Base-by-base conservation (phyloP, 768 basidiomycete species). In the Lactarius akahatsu region DNA sequence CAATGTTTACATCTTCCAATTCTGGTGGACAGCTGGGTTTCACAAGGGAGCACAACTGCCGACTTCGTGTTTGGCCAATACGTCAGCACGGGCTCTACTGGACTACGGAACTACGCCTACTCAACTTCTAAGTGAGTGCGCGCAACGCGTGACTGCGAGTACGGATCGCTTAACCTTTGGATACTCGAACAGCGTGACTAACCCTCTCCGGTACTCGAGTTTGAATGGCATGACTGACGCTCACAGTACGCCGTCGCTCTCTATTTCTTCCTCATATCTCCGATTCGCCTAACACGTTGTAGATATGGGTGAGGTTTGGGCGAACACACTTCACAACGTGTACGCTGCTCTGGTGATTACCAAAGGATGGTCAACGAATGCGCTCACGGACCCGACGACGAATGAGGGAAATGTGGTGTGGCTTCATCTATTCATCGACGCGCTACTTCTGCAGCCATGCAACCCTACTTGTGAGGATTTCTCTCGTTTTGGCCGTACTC, bases 251-350 rank as follows among this genome's bases (percentile, higher is more conserved):
- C 9, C 57, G n/a, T 20, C 43, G 7, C 6, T 15, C 36, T 23
- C n/a, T 34, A 58, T 32, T 64, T 52, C 54, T 59, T 32, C 28
- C 32, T 3, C 34, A 11, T 30, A 43, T 23, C 16, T 15, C 28
- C 40, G 38, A 32, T 28, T 61, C 61, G 52, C 38, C 38, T 23
- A 61, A 50, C 10, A 34, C 20, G 18, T 36, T 34, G 30, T 38
- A 79, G 79, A 72, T 57, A 85, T 87, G 62, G 87, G 86, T 52
- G 86, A 88, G 72, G 80, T 88, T 62, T 82, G 81, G 81, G 81
- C 81, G 26, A 79, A 81, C 69, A 75, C 80, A 43, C 76, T 82
- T 32, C 73, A 76, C 72, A 75, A 78, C 60, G 73, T 78, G 28
- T 74, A 77, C 62, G 75, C 74, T n/a, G 72, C 70, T 8, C 73